Evolutionary conservation across 805 yeast species (phyloP).

Genomic region (Clavispora santaluciae): DNA sequence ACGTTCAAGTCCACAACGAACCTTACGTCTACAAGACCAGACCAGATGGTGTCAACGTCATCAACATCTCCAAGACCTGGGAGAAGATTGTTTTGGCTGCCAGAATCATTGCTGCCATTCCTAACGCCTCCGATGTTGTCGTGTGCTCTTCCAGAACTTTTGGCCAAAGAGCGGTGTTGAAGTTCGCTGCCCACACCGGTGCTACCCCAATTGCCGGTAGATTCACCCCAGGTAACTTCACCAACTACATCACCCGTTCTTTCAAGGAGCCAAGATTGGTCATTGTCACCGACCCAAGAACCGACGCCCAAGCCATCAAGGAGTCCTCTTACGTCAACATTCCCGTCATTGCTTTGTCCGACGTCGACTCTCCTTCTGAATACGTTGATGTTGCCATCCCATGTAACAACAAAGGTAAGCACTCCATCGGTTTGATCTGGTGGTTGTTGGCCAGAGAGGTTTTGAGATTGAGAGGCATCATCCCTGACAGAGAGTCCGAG

Average conservation of each 20-base stretch:
- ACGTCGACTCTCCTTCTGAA: constrained; percentile 97
- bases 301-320: constrained; percentile 99
- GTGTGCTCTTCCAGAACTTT: constrained; percentile 98
- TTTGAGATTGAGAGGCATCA: constrained; percentile 95
- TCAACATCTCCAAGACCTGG: constrained; percentile 99
- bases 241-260: constrained; percentile 99
- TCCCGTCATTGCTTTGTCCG: constrained; percentile 98
- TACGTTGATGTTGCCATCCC: constrained; percentile 99
- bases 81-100: constrained; percentile 99
- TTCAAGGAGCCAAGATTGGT: constrained; percentile 99
- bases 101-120: constrained; percentile 98
- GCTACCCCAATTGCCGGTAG: constrained; percentile 99
- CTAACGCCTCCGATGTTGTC: constrained; percentile 97
- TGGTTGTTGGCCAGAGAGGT: constrained; percentile 99
- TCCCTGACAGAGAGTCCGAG: constrained; percentile 92
- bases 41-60: constrained; percentile 98
- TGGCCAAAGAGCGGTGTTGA: constrained; percentile 99
- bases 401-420: constrained; percentile 99
- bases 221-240: constrained; percentile 99
- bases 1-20: constrained; percentile 96
- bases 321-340: constrained; percentile 99
- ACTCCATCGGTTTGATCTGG: constrained; percentile 99
- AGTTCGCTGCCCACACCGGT: constrained; percentile 99
- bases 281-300: constrained; percentile 99
- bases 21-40: constrained; percentile 97